phyloP scores from a whole-genome alignment of 768 basidiomycete genomes.

The Phanerodontia chrysosporium region DNA sequence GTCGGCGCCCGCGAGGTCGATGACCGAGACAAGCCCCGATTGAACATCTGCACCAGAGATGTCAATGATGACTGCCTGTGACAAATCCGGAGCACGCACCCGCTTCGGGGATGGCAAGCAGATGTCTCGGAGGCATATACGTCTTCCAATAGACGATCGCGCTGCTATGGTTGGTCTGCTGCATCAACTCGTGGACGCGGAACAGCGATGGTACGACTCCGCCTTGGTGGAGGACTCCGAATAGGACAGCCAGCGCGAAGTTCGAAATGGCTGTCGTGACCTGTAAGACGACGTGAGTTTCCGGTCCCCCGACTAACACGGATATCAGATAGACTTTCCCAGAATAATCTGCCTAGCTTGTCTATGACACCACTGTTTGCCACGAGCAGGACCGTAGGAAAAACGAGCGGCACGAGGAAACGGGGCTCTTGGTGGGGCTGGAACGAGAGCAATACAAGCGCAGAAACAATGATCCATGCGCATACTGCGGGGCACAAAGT shows the following conservation, averaged over 20 bases:
- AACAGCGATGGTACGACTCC: constrained; percentile 37
- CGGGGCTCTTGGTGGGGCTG: constrained; percentile 39
- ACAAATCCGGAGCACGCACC: constrained; percentile 16
- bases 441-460: constrained; percentile 27
- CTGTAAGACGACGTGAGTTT: constrained; percentile 13
- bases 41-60: constrained; percentile 19
- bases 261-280: constrained; percentile 26
- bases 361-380: constrained; percentile 22
- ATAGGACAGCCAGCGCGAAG: constrained; percentile 24
- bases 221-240: constrained; percentile 37
- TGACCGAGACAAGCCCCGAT: constrained; percentile 19
- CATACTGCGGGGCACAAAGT: constrained; percentile 19
- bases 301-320: not conserved
- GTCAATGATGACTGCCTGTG: not conserved
- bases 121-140: constrained; percentile 35
- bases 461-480: constrained; percentile 26
- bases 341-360: constrained; percentile 27
- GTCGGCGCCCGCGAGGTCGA: constrained; percentile 29
- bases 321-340: constrained; percentile 22
- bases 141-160: constrained; percentile 36
- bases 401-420: constrained; percentile 33
- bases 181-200: constrained; percentile 23
- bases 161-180: not conserved
- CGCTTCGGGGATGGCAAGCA: constrained; percentile 25
- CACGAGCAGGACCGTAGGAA: constrained; percentile 28